Evolutionary conservation across 805 yeast species (phyloP), one percentile per base, ranked within the genome.

Genomic region (Sugiyamaella valdiviana): DNA sequence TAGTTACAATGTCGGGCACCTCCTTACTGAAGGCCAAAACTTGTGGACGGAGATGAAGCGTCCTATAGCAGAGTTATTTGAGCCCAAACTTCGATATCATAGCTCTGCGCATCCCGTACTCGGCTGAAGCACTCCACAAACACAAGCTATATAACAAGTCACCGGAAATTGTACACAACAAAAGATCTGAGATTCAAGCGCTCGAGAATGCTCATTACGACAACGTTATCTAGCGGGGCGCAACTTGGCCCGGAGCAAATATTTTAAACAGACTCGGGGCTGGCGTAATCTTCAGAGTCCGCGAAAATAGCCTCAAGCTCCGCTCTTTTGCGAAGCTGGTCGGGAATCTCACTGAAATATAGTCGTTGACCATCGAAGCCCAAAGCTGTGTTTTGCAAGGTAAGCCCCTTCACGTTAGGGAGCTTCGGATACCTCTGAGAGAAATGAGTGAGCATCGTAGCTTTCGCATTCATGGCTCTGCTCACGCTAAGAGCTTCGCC

Each of bases 401-500:
- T 50, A 10, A 39, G 44, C 6, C 39, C 46, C 15, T 50, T 53
- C 3, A 57, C 26, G 6, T 55, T 51, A 9, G 79, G 82, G 19
- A 80, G 61, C 51, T 77, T 76, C 2, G 86, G 84, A 60, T 87
- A 93, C 53, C 99, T 74, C 54, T 93, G 95, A 50, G 95, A 85
- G 68, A 93, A 90, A 68, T 93, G 99, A 0, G 99, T 93, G 38
- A 93, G 69, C 3, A 93, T 70, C 22, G 88, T 66, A 54, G 82
- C 78, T 24, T 74, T 71, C 20, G 90, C 88, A 19, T 75, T 67
- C 98, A 93, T 91, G 35, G 70, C 64, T 48, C 76, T 71, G 0
- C 86, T 79, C 2, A 89, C 80, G 14, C 69, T 70, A 23, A 90
- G 72, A 0, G 98, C 98, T 61, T 91, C 98, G 17, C 84, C 77